Evolutionary conservation across 2,329 filamentous ascomycete species (phyloP).

Genomic region (Claviceps fusiformis): DNA sequence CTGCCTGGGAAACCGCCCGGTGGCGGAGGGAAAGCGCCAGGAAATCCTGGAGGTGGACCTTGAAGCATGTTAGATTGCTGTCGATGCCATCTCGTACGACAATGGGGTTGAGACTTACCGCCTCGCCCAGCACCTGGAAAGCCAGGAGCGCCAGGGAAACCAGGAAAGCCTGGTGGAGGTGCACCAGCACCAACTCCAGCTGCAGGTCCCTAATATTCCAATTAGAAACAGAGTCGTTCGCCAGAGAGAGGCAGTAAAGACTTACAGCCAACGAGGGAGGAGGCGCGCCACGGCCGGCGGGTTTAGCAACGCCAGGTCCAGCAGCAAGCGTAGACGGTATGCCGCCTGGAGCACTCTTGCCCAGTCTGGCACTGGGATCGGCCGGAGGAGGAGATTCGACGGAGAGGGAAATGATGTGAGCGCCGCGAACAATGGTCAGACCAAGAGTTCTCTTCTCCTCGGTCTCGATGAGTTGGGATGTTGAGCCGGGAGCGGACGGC

Average conservation of each 20-base stretch:
- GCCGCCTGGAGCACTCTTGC: constrained; percentile 57
- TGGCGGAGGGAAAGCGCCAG: constrained; percentile 33
- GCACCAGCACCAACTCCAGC: constrained; percentile 66
- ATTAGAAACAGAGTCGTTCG: constrained; percentile 9
- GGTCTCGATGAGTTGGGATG: constrained; percentile 59
- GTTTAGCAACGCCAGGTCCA: constrained; percentile 80
- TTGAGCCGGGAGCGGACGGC: constrained; percentile 47
- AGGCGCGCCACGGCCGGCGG: constrained; percentile 70
- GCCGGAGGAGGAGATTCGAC: constrained; percentile 92
- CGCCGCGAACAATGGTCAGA: constrained; percentile 84
- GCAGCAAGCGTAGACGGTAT: constrained; percentile 58
- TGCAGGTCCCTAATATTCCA: constrained; percentile 50
- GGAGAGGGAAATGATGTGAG: constrained; percentile 86
- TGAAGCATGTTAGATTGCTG: constrained; percentile 19
- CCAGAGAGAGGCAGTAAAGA: background rate
- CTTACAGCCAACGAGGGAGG: constrained; percentile 63
- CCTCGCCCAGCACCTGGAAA: constrained; percentile 36
- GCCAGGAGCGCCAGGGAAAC: constrained; percentile 35
- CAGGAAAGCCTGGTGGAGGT: constrained; percentile 48
- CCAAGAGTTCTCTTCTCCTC: constrained; percentile 98
- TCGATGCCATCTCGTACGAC: constrained; percentile 1
- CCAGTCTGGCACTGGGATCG: constrained; percentile 81
- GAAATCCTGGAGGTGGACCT: constrained; percentile 38
- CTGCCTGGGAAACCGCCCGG: constrained; percentile 27
- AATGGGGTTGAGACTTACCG: constrained; percentile 28